These are phyloP conservation scores for Cercospora canescens DNA, from an alignment of 2,329 filamentous ascomycete genomes.

Conservation along the genomic window DNA sequence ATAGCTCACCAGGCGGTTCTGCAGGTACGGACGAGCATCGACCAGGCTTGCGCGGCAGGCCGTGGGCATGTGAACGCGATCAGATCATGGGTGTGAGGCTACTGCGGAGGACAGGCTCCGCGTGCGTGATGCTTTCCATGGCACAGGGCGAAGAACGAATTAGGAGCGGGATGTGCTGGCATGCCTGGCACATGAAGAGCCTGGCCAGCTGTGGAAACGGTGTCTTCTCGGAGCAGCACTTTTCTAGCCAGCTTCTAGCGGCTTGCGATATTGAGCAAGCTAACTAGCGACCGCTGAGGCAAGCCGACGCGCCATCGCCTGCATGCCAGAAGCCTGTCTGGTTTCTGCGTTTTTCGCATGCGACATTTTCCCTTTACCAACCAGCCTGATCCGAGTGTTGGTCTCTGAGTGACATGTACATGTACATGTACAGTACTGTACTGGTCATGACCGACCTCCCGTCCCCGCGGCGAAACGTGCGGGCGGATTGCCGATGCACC, in stretches of 20 bases:
- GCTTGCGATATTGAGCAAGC: background rate
- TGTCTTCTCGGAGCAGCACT: background rate
- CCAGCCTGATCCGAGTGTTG: too few species aligned
- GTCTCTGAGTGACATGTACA: too few species aligned
- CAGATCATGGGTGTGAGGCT: background rate
- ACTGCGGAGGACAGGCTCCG: background rate
- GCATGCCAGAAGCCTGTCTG: background rate
- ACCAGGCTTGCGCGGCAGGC: slow-evolving; percentile 2
- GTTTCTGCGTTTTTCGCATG: too few species aligned
- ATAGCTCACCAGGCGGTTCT: background rate
- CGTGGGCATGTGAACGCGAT: background rate
- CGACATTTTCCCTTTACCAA: too few species aligned
- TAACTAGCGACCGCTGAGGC: slow-evolving; percentile 1
- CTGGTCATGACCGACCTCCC: too few species aligned
- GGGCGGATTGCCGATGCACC: background rate
- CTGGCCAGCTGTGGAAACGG: slow-evolving; percentile 1
- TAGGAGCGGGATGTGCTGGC: background rate
- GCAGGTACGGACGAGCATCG: slow-evolving; percentile 3
- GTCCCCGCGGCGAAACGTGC: too few species aligned
- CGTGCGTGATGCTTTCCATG: background rate
- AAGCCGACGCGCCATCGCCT: background rate
- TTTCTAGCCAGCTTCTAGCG: slow-evolving; percentile 7
- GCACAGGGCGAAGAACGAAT: background rate
- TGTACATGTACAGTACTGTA: too few species aligned
- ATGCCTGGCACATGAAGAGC: slow-evolving; percentile 1